These are phyloP conservation scores for Cyclotella atomus DNA, from an alignment of 108 stramenopile genomes.

Conservation along the genomic window DNA sequence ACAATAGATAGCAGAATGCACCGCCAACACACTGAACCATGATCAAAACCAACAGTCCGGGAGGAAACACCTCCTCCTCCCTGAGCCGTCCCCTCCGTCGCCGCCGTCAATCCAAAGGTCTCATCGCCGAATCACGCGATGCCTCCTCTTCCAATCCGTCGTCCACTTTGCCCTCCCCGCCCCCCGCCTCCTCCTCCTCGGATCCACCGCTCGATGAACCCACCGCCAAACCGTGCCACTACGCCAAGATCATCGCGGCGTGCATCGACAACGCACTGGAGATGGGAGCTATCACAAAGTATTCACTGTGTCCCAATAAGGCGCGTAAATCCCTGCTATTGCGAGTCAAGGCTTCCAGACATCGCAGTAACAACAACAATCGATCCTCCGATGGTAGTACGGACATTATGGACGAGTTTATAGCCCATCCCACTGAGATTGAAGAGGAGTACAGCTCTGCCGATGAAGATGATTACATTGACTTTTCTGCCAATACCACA, in stretches of 20 bases:
- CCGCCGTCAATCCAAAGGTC: conserved; percentile 8
- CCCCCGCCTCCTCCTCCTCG: not conserved
- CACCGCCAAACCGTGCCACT: conserved; percentile 63
- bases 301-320: conserved; percentile 72
- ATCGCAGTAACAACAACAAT: conserved; percentile 39
- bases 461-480: conserved; percentile 49
- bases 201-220: no score
- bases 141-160: not conserved
- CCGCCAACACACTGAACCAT: not conserved
- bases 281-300: conserved; percentile 74
- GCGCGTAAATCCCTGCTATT: conserved; percentile 48
- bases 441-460: conserved; percentile 45
- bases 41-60: not conserved
- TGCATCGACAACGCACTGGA: conserved; percentile 73
- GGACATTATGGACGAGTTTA: conserved; percentile 38
- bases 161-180: not conserved
- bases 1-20: not conserved
- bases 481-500: not conserved
- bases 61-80: not conserved
- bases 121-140: not conserved
- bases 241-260: conserved; percentile 58
- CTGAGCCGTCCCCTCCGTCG: not conserved
- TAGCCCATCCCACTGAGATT: conserved; percentile 5
- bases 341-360: conserved; percentile 5
- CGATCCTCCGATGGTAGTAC: conserved; percentile 6